Conservation (phyloP, 2,329 filamentous ascomycete genomes). For the Anisogramma anomala region DNA sequence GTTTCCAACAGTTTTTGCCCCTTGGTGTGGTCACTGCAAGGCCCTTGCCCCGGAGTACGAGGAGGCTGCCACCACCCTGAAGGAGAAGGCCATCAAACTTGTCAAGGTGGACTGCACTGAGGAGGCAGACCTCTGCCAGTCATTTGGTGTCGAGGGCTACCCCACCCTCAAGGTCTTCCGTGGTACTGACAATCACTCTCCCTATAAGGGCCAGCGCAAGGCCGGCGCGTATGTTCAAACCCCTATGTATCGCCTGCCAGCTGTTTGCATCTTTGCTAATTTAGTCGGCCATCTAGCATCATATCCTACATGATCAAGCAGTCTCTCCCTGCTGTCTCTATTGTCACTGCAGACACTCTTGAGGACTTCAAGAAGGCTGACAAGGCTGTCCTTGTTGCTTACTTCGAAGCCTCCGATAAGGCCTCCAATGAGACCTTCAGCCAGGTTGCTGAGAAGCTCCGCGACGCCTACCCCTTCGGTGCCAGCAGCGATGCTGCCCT, state of each 20-base stretch:
- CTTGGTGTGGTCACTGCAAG: slow-evolving; percentile 98
- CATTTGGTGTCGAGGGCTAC: slow-evolving; percentile 90
- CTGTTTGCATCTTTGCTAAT: background rate
- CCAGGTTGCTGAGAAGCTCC: slow-evolving; percentile 59
- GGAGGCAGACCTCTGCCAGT: slow-evolving; percentile 82
- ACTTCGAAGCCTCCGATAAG: slow-evolving; percentile 72
- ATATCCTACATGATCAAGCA: slow-evolving; percentile 96
- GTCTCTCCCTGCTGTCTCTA: slow-evolving; percentile 81
- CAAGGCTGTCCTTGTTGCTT: slow-evolving; percentile 89
- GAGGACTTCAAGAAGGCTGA: slow-evolving; percentile 97
- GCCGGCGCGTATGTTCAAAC: slow-evolving; percentile 50
- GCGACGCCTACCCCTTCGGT: slow-evolving; percentile 89
- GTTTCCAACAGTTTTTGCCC: slow-evolving; percentile 62
- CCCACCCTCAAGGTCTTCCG: slow-evolving; percentile 99
- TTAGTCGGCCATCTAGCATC: slow-evolving; percentile 32
- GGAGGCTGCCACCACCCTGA: slow-evolving; percentile 69
- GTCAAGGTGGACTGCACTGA: slow-evolving; percentile 93
- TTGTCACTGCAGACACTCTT: slow-evolving; percentile 67
- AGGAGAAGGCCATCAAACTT: slow-evolving; percentile 77
- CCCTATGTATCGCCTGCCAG: background rate
- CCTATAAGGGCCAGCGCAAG: slow-evolving; percentile 86
- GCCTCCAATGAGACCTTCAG: slow-evolving; percentile 76
- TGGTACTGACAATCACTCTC: slow-evolving; percentile 64
- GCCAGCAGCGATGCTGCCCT: slow-evolving; percentile 71
- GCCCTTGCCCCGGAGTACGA: slow-evolving; percentile 89